phyloP scores from a whole-genome alignment of 768 basidiomycete species.

The Pholiota molesta region DNA sequence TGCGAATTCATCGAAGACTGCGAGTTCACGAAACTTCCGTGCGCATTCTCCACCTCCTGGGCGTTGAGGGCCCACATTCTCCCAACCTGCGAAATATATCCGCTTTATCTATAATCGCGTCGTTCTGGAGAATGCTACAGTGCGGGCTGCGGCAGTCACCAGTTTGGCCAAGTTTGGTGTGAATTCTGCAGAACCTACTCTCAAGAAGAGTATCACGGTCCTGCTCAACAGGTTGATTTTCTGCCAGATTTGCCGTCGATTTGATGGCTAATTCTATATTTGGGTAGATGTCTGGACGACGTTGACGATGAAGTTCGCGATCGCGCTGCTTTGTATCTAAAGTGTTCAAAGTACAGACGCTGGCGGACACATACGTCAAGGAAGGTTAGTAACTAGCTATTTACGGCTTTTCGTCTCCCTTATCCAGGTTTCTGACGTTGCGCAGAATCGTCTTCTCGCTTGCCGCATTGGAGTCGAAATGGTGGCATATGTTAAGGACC shows the following conservation, averaged over 20 bases:
- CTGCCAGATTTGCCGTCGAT: not conserved
- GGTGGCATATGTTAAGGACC: constrained; percentile 91
- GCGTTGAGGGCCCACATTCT: constrained; percentile 94
- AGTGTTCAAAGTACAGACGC: constrained; percentile 73
- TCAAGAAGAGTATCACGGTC: constrained; percentile 87
- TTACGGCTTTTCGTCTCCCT: not conserved
- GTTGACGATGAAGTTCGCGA: constrained; percentile 99
- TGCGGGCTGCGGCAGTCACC: constrained; percentile 93
- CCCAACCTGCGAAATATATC: constrained; percentile 98
- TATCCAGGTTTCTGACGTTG: constrained; percentile 10
- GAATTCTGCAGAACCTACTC: constrained; percentile 73
- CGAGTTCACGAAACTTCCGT: constrained; percentile 99
- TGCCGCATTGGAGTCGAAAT: constrained; percentile 87
- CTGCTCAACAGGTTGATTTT: constrained; percentile 73
- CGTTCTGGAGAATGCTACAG: constrained; percentile 96
- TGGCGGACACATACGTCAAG: constrained; percentile 88
- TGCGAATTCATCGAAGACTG: constrained; percentile 99
- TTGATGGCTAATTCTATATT: constrained; percentile 10
- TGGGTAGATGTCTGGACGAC: constrained; percentile 87
- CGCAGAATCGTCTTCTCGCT: constrained; percentile 94
- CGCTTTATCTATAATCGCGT: constrained; percentile 99
- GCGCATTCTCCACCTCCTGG: constrained; percentile 92
- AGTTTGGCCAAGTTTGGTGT: constrained; percentile 97
- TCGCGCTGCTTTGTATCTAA: constrained; percentile 94
- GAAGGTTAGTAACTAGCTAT: constrained; percentile 60